Percentiles rank a stretch among this genome's conserved stretches.
phyloP scores from a whole-genome alignment of 2,329 filamentous ascomycete genomes.

The Penicillium fuscoglaucum region DNA sequence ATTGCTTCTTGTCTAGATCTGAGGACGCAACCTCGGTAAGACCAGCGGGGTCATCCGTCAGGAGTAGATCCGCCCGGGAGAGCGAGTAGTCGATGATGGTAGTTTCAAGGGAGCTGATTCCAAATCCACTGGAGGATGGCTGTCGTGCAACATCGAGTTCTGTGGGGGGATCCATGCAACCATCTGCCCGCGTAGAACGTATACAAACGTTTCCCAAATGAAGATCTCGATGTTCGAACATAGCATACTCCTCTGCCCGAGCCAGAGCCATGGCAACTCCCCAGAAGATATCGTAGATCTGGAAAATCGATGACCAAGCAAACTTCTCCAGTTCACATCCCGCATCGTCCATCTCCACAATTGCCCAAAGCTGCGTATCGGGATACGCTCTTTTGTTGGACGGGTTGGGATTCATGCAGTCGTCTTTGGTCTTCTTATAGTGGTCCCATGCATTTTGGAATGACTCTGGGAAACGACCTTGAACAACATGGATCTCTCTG shows the following conservation, averaged over 20 bases:
- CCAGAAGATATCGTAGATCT: conserved; percentile 67
- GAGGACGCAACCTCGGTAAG: conserved; percentile 40
- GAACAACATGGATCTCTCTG: conserved; percentile 58
- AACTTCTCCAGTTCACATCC: conserved; percentile 58
- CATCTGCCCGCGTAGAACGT: conserved; percentile 35
- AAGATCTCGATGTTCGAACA: conserved; percentile 67
- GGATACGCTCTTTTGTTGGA: conserved; percentile 54
- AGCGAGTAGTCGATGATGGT: conserved; percentile 70
- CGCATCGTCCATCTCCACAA: conserved; percentile 67
- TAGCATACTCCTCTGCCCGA: conserved; percentile 59
- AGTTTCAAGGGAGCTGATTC: conserved; percentile 58
- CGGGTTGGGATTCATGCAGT: conserved; percentile 58
- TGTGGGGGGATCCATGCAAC: conserved; percentile 36
- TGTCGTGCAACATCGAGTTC: conserved; percentile 33
- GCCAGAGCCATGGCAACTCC: conserved; percentile 62
- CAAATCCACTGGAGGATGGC: conserved; percentile 46
- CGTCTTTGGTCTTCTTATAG: conserved; percentile 44
- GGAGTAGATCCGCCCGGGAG: conserved; percentile 57
- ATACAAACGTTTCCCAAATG: conserved; percentile 69
- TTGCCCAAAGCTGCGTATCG: conserved; percentile 61
- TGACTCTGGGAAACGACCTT: conserved; percentile 54
- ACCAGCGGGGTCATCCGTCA: conserved; percentile 26
- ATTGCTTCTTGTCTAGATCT: conserved; percentile 45
- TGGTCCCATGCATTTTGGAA: conserved; percentile 51
- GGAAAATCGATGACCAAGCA: conserved; percentile 44